Conservation (phyloP, 2,329 filamentous ascomycete genomes). For the Trichophyton simii region DNA sequence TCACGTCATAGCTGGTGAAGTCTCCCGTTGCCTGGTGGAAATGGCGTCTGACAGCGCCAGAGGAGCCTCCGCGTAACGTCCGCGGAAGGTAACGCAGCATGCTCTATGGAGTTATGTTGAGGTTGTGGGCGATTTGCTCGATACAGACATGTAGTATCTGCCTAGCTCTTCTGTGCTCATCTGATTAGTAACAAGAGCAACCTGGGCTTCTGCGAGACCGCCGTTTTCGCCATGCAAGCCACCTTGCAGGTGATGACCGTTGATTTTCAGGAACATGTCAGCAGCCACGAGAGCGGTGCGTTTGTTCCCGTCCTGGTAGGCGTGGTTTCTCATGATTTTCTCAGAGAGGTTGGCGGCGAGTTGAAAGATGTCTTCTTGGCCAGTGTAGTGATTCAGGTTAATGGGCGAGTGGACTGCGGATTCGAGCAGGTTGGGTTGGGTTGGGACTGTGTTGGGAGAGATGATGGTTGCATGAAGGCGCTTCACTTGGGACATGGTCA, state of each 20-base stretch:
- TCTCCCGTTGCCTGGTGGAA: slow-evolving; percentile 17
- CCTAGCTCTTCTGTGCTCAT: slow-evolving; percentile 9
- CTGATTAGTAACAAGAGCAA: slow-evolving; percentile 12
- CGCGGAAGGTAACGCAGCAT: slow-evolving; percentile 5
- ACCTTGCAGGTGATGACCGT: slow-evolving; percentile 18
- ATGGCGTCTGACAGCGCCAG: slow-evolving; percentile 8
- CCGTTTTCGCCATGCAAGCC: slow-evolving; percentile 7
- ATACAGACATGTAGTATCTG: neutral
- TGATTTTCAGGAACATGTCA: slow-evolving; percentile 22
- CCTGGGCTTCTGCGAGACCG: slow-evolving; percentile 11
- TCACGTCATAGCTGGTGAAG: slow-evolving; percentile 14
- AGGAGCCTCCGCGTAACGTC: neutral
- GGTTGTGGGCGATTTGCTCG: too few relatives aligned
- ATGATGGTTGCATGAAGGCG: slow-evolving; percentile 4
- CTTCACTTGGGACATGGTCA: slow-evolving; percentile 12
- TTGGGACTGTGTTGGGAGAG: slow-evolving; percentile 9
- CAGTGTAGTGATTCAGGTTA: slow-evolving; percentile 18
- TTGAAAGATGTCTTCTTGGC: slow-evolving; percentile 17
- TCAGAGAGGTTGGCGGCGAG: slow-evolving; percentile 20
- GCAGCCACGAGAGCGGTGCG: slow-evolving; percentile 21
- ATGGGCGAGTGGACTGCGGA: slow-evolving; percentile 20
- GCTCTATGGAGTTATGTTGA: neutral
- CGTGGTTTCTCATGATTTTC: slow-evolving; percentile 24
- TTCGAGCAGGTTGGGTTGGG: slow-evolving; percentile 17
- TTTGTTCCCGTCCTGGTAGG: slow-evolving; percentile 23